Base-by-base conservation (phyloP, 148 eudicot species). In the Arbutus unedo region DNA sequence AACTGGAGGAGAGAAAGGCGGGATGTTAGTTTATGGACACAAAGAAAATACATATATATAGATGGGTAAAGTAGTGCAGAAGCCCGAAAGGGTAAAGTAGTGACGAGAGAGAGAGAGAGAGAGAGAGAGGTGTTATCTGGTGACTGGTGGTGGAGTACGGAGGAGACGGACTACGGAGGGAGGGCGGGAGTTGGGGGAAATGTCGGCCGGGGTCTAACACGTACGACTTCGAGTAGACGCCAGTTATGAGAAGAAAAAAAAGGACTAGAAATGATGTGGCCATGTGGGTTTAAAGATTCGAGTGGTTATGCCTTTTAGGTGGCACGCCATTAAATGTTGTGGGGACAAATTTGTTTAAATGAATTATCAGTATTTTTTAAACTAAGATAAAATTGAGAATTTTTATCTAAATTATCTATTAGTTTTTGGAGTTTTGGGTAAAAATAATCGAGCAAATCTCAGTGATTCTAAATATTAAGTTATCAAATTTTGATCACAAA, bases 191-290 rank as follows among this genome's bases (percentile, higher is more conserved):
- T 25, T 31, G 60, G 41, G 78, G 67, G 77, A 68, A 41, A 44
- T 81, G 83, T 25, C 25, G 83, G 83, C 8, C 16, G n/a, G 70
- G 54, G 72, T 43, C 78, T 72, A 38, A 41, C 75, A 19, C 72
- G 44, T 48, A 64, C 23, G 73, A 47, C 21, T 48, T 47, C 23
- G 73, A 47, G 74, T 79, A 44, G 38, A 51, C 31, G 16, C 81
- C 45, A n/a, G 50, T 19, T 41, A 21, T 3, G 41, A 23, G 79
- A 77, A 13, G n/a, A 23, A 31, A 31, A 31, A 31, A 31, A 31
- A 31, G 38, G 38, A 31, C 38, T 31, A 31, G n/a, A n/a, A 31
- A 31, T 31, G 38, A 31, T 31, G 38, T 31, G 38, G 38, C 38
- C 38, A 31, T 31, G 38, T 31, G 38, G 38, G 38, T 0, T 31